These are phyloP conservation scores for Eucalyptus sp. DNA, from an alignment of 345 rosid species.

Conservation along the genomic window DNA sequence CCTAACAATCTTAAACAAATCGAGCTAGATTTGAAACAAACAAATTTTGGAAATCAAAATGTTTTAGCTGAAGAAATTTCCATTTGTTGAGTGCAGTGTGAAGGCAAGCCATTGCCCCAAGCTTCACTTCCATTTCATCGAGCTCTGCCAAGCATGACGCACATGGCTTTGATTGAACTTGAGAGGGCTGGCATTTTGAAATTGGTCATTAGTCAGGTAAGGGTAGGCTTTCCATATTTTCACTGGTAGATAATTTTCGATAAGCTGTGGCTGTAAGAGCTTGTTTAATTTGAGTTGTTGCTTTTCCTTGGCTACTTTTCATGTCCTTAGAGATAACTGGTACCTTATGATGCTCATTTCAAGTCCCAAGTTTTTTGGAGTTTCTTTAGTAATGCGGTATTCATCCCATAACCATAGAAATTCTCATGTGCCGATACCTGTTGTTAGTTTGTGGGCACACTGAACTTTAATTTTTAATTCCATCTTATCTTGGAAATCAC, in stretches of 20 bases:
- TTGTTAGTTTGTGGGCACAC: background rate
- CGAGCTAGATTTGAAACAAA: too few relatives aligned
- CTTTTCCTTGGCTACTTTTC: background rate
- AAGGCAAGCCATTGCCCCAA: constrained; percentile 81
- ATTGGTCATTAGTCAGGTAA: constrained; percentile 86
- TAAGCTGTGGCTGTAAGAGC: background rate
- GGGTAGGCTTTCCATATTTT: background rate
- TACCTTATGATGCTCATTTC: background rate
- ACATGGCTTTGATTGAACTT: constrained; percentile 91
- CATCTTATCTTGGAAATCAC: background rate
- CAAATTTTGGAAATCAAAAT: too few relatives aligned
- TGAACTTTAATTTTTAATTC: background rate
- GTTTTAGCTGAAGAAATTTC: background rate
- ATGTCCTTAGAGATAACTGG: background rate
- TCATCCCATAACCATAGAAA: background rate
- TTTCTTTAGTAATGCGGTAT: background rate
- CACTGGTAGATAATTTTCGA: background rate
- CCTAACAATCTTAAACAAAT: too few relatives aligned
- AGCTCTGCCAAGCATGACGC: constrained; percentile 93
- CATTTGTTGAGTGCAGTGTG: constrained; percentile 40
- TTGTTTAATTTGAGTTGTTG: background rate
- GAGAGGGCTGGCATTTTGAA: constrained; percentile 83
- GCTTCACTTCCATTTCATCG: constrained; percentile 94
- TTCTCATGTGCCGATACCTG: background rate
- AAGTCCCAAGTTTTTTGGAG: background rate